Evolutionary conservation across 139 green algal genomes (phyloP).

Genomic region (Ulvella scutata): DNA sequence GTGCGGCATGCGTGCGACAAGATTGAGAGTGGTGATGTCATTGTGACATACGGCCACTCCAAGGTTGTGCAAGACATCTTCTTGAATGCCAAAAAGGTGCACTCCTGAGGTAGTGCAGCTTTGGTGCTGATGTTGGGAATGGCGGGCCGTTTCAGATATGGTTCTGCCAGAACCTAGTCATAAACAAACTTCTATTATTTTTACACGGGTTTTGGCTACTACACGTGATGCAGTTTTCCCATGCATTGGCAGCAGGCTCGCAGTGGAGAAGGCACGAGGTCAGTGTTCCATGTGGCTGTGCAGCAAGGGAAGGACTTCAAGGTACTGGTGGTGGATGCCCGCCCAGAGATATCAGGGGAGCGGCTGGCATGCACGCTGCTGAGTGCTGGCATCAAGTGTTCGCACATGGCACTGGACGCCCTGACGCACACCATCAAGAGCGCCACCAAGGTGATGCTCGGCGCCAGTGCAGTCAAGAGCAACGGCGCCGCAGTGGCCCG

Average conservation of each 20-base stretch:
- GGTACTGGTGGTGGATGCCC: slow-evolving; percentile 71
- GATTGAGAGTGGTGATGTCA: slow-evolving; percentile 73
- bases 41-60: slow-evolving; percentile 76
- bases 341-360: slow-evolving; percentile 38
- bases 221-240: too few relatives aligned
- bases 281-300: too few relatives aligned
- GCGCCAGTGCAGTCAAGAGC: slow-evolving; percentile 72
- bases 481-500: slow-evolving; percentile 82
- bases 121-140: too few relatives aligned
- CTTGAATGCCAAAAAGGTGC: slow-evolving; percentile 25
- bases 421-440: slow-evolving; percentile 62
- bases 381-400: slow-evolving; percentile 49
- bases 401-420: slow-evolving; percentile 56
- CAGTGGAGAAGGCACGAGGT: too few relatives aligned
- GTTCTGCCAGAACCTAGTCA: too few relatives aligned
- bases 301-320: slow-evolving; percentile 39
- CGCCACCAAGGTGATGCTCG: slow-evolving; percentile 58
- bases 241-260: too few relatives aligned
- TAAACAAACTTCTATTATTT: too few relatives aligned
- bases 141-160: too few relatives aligned
- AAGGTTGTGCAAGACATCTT: slow-evolving; percentile 43
- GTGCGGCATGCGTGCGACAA: slow-evolving; percentile 48
- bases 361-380: slow-evolving; percentile 16
- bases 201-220: too few relatives aligned
- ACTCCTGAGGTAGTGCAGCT: too few relatives aligned